Conservation (phyloP, 2,329 filamentous ascomycete species). For the Coniella vitis region DNA sequence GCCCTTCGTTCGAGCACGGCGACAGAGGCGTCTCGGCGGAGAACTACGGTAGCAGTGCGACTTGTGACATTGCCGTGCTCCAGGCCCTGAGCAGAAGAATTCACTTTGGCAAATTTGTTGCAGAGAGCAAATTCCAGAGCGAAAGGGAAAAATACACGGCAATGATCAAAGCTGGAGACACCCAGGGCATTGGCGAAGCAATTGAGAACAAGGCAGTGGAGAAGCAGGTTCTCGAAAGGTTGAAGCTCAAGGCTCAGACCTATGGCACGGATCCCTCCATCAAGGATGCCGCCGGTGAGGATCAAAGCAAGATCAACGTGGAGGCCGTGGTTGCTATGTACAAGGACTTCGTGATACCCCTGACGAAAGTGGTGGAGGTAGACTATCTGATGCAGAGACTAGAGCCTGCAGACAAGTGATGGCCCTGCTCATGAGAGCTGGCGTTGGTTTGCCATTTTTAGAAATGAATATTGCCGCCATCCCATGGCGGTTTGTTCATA, state of each 20-base stretch:
- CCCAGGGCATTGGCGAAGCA: constrained; percentile 74
- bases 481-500: too few species aligned
- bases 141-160: constrained; percentile 74
- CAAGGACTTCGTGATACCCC: constrained; percentile 84
- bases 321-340: constrained; percentile 90
- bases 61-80: constrained; percentile 81
- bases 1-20: constrained; percentile 65
- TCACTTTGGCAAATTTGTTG: constrained; percentile 98
- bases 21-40: constrained; percentile 83
- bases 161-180: constrained; percentile 75
- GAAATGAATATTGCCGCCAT: not conserved
- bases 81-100: constrained; percentile 87
- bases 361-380: constrained; percentile 98
- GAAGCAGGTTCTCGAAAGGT: constrained; percentile 79
- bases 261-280: constrained; percentile 86
- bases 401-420: constrained; percentile 29
- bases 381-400: constrained; percentile 96
- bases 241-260: constrained; percentile 83
- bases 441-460: not conserved
- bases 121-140: constrained; percentile 86
- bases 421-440: not conserved
- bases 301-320: constrained; percentile 77
- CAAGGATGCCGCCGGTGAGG: constrained; percentile 35
- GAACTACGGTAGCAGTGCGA: constrained; percentile 91
- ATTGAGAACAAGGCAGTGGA: constrained; percentile 90